Percentiles rank a stretch among this genome's conserved stretches.
Evolutionary conservation across 306 rosid species (phyloP).

Genomic region (Coriaria nepalensis): DNA sequence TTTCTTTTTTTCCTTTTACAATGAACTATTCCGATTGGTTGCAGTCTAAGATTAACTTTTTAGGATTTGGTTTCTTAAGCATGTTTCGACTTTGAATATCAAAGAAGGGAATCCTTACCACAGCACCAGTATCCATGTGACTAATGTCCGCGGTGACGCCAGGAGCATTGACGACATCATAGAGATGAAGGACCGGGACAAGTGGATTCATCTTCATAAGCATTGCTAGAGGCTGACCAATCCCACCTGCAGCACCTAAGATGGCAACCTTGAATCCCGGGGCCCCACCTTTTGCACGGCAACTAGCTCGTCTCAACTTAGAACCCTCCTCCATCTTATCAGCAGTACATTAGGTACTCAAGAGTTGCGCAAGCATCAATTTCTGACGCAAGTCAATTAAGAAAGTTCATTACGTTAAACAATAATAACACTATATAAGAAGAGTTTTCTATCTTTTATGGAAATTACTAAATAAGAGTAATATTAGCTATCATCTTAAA

Average conservation of each 20-base stretch:
- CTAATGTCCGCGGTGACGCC: constrained; percentile 96
- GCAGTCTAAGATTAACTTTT: too few relatives aligned
- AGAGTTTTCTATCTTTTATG: too few relatives aligned
- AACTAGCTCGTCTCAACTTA: constrained; percentile 26
- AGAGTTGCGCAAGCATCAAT: too few relatives aligned
- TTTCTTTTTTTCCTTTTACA: too few relatives aligned
- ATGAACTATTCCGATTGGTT: too few relatives aligned
- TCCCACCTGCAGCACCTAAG: constrained; percentile 92
- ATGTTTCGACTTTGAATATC: too few relatives aligned
- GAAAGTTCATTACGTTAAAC: too few relatives aligned
- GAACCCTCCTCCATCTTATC: constrained; percentile 34
- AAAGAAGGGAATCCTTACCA: constrained; percentile 32
- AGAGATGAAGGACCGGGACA: constrained; percentile 91
- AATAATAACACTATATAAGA: too few relatives aligned
- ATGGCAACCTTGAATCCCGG: constrained; percentile 90
- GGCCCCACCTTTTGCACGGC: constrained; percentile 85
- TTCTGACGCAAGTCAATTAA: too few relatives aligned
- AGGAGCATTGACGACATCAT: constrained; percentile 86
- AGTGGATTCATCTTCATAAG: constrained; percentile 88
- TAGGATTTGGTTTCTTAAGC: too few relatives aligned
- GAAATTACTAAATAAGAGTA: not conserved
- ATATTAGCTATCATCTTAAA: not conserved
- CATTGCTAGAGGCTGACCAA: constrained; percentile 85
- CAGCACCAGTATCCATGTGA: constrained; percentile 95
- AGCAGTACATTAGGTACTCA: not conserved